Evolutionary conservation across 352 stramenopile species (phyloP).

Genomic region (Phytophthora melonis): DNA sequence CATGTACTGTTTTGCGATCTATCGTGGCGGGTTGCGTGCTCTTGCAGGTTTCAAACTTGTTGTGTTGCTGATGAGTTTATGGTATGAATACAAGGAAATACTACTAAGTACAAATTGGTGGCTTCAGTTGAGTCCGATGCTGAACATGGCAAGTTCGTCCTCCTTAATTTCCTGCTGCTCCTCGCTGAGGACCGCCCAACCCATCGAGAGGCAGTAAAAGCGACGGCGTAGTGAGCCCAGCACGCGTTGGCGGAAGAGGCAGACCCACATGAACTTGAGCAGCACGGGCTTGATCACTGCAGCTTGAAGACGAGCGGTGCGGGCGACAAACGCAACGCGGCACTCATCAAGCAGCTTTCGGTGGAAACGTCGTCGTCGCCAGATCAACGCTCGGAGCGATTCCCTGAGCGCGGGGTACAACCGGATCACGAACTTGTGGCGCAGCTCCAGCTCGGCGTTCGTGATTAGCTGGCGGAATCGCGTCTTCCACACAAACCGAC

Average conservation of each 20-base stretch:
- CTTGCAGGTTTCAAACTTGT: too few relatives aligned
- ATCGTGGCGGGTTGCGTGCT: too few relatives aligned
- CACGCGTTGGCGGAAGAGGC: slow-evolving; percentile 17
- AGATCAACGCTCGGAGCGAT: slow-evolving; percentile 22
- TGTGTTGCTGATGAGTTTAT: too few relatives aligned
- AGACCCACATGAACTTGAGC: slow-evolving; percentile 26
- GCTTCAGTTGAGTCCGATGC: slow-evolving; percentile 19
- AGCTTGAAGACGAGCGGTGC: not conserved
- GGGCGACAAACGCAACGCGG: slow-evolving; percentile 14
- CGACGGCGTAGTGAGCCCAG: slow-evolving; percentile 11
- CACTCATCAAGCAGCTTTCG: slow-evolving; percentile 23
- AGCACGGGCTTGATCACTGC: slow-evolving; percentile 16
- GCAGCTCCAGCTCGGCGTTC: slow-evolving; percentile 11
- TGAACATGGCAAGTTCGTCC: slow-evolving; percentile 15
- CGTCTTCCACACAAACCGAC: slow-evolving; percentile 31
- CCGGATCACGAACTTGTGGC: slow-evolving; percentile 14
- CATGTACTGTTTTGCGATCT: not conserved
- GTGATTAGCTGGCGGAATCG: slow-evolving; percentile 18
- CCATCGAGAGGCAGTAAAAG: slow-evolving; percentile 24
- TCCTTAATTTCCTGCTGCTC: slow-evolving; percentile 29
- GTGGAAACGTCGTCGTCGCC: slow-evolving; percentile 31
- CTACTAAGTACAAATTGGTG: too few relatives aligned
- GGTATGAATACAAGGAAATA: too few relatives aligned
- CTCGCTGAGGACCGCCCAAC: slow-evolving; percentile 18
- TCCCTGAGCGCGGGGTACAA: slow-evolving; percentile 20